Evolutionary conservation across 768 basidiomycete species (phyloP), one percentile per base, ranked within the genome.

Genomic region (Pilatotrama ljubarskyi): DNA sequence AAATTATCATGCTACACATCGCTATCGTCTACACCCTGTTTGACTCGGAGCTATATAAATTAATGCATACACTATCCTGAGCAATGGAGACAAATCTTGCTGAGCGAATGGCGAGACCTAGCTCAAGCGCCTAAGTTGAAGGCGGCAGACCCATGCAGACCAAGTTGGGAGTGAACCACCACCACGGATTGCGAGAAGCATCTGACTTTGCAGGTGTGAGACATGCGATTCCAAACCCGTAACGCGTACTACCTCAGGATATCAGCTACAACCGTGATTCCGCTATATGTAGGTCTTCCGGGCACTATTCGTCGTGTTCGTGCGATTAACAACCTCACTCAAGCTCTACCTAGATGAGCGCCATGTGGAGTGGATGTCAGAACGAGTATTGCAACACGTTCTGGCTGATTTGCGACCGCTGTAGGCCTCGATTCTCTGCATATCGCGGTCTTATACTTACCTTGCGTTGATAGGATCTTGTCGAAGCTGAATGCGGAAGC

Each of bases 321-420:
- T 43, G 6, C 32, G 11, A 24, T 46, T 20, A 38, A 26, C 38
- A 55, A 32, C 50, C 55, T 44, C 37, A 40, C 40, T 60, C 22
- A 40, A 90, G 87, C 75, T 95, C 4, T 95, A 95, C 72, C 83
- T 97, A 26, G 95, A 97, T 69, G 91, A 92, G 63, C 82, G 84
- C 11, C 95, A 97, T 76, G 73, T 91, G 15, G 80, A 85, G 55
- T 97, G 95, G 95, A 96, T 97, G 93, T 85, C 88, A 6, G 93
- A 96, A 66, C 66, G 73, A 24, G 79, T 90, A 41, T 77, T 96
- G 2, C 93, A 94, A 68, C 83, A 85, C 66, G 90, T 96, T 17
- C 79, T 97, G 2, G 80, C 83, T 10, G 92, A 93, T 71, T 73
- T 97, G 47, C 82, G 89, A 64, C 87, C 90, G 58, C 77, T 86